Evolutionary conservation across 805 yeast species (phyloP), one percentile per base, ranked within the genome.

Genomic region (Lipomyces sp.): DNA sequence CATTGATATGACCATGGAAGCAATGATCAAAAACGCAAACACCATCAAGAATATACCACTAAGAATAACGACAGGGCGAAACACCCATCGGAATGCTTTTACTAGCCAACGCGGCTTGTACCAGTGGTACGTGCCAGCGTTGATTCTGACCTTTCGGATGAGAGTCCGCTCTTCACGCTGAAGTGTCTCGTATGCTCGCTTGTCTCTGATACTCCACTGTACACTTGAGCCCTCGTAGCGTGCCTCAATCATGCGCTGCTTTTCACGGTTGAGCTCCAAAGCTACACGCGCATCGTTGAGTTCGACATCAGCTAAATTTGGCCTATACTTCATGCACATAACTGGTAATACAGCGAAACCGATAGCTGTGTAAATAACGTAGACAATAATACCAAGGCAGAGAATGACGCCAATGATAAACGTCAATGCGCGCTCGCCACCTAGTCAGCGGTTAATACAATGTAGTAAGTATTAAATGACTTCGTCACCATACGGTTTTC

Each of bases 131-230:
- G 30, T 45, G 8, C 69, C 69, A 15, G 53, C 60, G 51, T 64
- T 69, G 51, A 66, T 29, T 24, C 73, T 65, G 30, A 67, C 71
- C 18, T 58, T 57, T 18, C 74, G 72, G 2, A 69, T 60, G 37
- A 72, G 60, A 24, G 74, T 72, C 13, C 68, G 64, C 45, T 72
- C 74, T 37, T 72, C 74, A 3, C 74, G 71, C 35, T 72, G 74
- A 32, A 72, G 57, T 8, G 53, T 55, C 55, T 71, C 73, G 35
- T 72, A 72, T 15, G 70, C 70, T 32, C 74, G 65, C 45, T 70
- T 66, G 60, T 72, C 74, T 30, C 74, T 63, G 15, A 72, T 58
- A 59, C 71, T 69, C 74, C 74, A 72, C 24, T 62, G 67, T 13
- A 57, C 62, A 24, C 64, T 53, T 8, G 67, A 53, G 7, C 71